Conservation (phyloP, 805 yeast species). For the Candida ponderosae region DNA sequence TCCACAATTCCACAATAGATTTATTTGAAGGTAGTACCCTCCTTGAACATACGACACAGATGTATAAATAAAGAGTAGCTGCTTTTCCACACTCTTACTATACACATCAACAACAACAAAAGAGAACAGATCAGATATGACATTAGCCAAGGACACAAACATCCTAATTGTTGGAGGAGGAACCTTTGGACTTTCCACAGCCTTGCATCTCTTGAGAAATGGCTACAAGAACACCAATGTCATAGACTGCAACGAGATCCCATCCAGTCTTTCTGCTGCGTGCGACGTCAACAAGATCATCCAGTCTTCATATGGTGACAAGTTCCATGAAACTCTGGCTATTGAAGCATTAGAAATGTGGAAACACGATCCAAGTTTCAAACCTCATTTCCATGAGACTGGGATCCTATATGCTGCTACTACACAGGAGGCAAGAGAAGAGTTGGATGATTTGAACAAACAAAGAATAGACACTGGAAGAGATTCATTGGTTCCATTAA, state of each 20-base stretch:
- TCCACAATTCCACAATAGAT: too few relatives aligned
- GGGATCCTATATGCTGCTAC: slow-evolving; percentile 11
- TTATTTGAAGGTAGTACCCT: too few relatives aligned
- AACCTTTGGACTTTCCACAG: slow-evolving; percentile 37
- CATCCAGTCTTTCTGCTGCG: slow-evolving; percentile 21
- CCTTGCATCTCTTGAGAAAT: slow-evolving; percentile 26
- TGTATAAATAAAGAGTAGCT: too few relatives aligned
- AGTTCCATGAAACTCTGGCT: slow-evolving; percentile 15
- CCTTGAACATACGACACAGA: too few relatives aligned
- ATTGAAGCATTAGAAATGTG: slow-evolving; percentile 21
- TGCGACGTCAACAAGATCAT: slow-evolving; percentile 26
- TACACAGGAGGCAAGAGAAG: slow-evolving; percentile 13
- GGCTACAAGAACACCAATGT: slow-evolving; percentile 27
- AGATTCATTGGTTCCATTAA: not conserved
- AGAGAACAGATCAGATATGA: too few relatives aligned
- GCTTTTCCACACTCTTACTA: too few relatives aligned
- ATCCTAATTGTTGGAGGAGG: slow-evolving; percentile 36
- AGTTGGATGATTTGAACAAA: slow-evolving; percentile 1
- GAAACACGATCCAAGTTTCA: slow-evolving; percentile 18
- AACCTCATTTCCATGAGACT: slow-evolving; percentile 15
- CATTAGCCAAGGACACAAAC: slow-evolving; percentile 9
- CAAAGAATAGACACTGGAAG: not conserved
- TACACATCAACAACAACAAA: too few relatives aligned
- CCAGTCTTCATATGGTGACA: slow-evolving; percentile 25
- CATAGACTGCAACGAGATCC: slow-evolving; percentile 19